Percentiles rank a stretch among this genome's conserved stretches.
phyloP scores from a whole-genome alignment of 768 basidiomycete genomes.

The Pulveroboletus sp. region DNA sequence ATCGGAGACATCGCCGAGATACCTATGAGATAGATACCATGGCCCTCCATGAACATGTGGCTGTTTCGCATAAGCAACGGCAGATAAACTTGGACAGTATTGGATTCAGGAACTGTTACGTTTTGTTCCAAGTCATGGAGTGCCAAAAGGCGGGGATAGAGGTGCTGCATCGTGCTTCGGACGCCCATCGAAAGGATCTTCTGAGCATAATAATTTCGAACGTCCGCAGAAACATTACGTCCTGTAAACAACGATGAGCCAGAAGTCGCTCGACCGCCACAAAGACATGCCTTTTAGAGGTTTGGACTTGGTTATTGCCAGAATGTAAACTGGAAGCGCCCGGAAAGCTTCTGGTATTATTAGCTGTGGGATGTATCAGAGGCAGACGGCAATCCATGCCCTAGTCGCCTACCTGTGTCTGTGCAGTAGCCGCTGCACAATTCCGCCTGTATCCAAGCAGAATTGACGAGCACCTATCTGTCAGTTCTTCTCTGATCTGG shows the following conservation, averaged over 20 bases:
- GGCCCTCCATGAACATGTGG: constrained; percentile 81
- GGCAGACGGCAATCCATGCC: background rate
- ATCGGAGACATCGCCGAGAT: constrained; percentile 20
- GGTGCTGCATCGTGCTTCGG: constrained; percentile 64
- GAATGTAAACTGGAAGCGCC: constrained; percentile 73
- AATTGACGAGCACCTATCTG: constrained; percentile 77
- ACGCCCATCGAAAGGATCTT: constrained; percentile 68
- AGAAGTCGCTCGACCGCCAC: background rate
- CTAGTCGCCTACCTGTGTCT: constrained; percentile 62
- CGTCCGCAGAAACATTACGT: constrained; percentile 87
- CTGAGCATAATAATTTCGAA: constrained; percentile 82
- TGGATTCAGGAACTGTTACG: constrained; percentile 62
- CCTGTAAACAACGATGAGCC: constrained; percentile 40
- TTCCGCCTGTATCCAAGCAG: constrained; percentile 84
- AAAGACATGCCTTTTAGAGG: constrained; percentile 75
- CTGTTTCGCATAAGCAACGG: constrained; percentile 80
- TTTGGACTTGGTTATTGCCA: constrained; percentile 84
- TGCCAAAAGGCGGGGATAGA: constrained; percentile 87
- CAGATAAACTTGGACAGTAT: constrained; percentile 54
- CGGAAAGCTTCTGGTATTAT: constrained; percentile 94
- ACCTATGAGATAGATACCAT: constrained; percentile 95
- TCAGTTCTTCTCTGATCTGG: constrained; percentile 79
- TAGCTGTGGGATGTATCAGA: constrained; percentile 47
- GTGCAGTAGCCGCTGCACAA: constrained; percentile 75
- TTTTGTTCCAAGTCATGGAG: constrained; percentile 77